Base-by-base conservation (phyloP, 768 basidiomycete species). In the Cystoderma amianthinum region DNA sequence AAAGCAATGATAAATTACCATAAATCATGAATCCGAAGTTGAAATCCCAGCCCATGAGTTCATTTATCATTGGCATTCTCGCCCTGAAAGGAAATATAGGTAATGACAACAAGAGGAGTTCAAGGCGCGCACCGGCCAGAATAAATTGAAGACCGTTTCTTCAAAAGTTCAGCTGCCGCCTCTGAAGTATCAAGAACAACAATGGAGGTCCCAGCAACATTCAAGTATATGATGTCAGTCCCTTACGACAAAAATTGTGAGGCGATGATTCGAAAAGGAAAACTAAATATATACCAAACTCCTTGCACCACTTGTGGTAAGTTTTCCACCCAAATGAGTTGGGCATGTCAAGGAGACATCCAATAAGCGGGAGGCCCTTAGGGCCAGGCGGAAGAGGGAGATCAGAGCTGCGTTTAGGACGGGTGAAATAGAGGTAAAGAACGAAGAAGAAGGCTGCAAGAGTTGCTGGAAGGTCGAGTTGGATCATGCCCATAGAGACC, bases 141-240 rank as follows among this genome's bases (percentile, higher is more conserved):
- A 32, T 46, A 48, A 7, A 40, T 40, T 2, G 24, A 10, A 5
- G 44, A 51, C 2, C 47, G 28, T 24, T 41, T 48, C 5, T 43
- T 39, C 24, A 48, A 28, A 5, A 52, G 46, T 3, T 51, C 49
- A 6, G 19, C 28, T 25, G 44, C 47, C 6, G 13, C 34, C 11
- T 45, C 20, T 20, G 23, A 30, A 3, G 42, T 22, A 18, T 46
- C 42, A 2, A 51, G 32, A 30, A 51, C 36, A 4, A 51, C 18
- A 17, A 51, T 25, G 12, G 38, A 22, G 5, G 39, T 45, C 12
- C 51, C 48, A 15, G 41, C 38, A 10, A 44, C 48, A 22, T 41
- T 48, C 7, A 47, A 20, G 33, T 45, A 25, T 3, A 52, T n/a
- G 20, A 52, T 45, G 25, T 48, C 44, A 10, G 47, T 35, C 23